Evolutionary conservation across 2,329 filamentous ascomycete genomes (phyloP).

Genomic region (Fusarium irregulare): DNA sequence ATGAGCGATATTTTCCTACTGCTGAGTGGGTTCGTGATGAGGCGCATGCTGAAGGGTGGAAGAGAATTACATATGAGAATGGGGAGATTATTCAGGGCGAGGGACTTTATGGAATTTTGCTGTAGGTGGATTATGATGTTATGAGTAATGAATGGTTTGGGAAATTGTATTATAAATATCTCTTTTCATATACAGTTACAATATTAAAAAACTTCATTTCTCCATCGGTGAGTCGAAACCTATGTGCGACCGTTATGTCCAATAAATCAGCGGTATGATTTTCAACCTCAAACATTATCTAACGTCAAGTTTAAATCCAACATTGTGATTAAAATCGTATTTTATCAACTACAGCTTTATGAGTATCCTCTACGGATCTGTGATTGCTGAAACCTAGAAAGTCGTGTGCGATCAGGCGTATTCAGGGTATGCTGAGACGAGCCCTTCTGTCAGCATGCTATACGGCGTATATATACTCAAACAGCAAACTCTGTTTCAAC

Average conservation of each 20-base stretch:
- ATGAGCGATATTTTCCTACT: constrained; percentile 90
- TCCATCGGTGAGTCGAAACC: too few relatives aligned
- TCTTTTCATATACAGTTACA: neutral
- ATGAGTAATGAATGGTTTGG: neutral
- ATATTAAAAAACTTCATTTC: neutral
- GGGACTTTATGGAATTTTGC: constrained; percentile 59
- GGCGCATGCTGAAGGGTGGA: constrained; percentile 69
- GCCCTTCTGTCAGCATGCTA: too few relatives aligned
- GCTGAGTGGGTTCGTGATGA: constrained; percentile 75
- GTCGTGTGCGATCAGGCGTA: neutral
- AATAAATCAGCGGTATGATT: too few relatives aligned
- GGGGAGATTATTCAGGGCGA: constrained; percentile 65
- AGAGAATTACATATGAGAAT: constrained; percentile 70
- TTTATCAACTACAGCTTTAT: accelerated
- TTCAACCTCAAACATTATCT: too few relatives aligned
- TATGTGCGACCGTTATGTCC: too few relatives aligned
- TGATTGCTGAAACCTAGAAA: neutral
- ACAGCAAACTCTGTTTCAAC: accelerated
- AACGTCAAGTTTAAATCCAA: too few relatives aligned
- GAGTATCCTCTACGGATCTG: neutral
- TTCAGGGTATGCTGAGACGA: neutral
- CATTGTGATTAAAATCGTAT: too few relatives aligned
- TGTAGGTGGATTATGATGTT: neutral
- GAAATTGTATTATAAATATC: constrained; percentile 8
- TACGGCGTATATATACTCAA: neutral